Base-by-base conservation (phyloP, 768 basidiomycete genomes). In the Gloeopeniophorella convolvens region DNA sequence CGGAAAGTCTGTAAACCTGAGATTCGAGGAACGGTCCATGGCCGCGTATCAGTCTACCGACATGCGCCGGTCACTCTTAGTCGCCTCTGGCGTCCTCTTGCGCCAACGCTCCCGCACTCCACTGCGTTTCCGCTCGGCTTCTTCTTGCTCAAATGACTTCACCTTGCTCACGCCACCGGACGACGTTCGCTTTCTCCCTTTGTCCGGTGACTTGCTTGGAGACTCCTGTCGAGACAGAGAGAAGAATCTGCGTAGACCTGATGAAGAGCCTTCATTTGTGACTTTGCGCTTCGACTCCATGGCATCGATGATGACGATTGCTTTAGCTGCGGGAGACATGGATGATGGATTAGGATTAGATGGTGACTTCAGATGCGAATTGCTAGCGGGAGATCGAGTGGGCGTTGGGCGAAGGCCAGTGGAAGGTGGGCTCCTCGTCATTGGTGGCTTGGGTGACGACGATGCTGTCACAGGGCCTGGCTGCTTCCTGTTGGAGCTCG, bases 291-390 rank as follows among this genome's bases (percentile, higher is more conserved):
- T 77, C 28, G 72, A 70, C 21, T 79, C 76, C 48, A 80, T 66
- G 5, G 77, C 74, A 44, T 83, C 82, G 36, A 83, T 67, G 50
- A 80, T 72, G 5, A 75, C 80, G 45, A 84, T 78, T 7, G 80
- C 75, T 60, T 82, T 85, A 27, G 79, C 78, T n/a, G 76, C 66
- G 16, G 77, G 61, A 5, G 78, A 70, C 63, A 70, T 68, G 28
- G 66, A 65, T 18, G 63, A 60, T 80, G 35, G 79, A 75, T 24
- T 76, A 65, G 20, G 75, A 62, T 8, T 77, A 68, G 63, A 69
- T 67, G 30, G 64, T 10, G 10, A 26, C 50, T 43, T 53, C 56
- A 40, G 54, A 47, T 45, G 60, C 39, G 46, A 39, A 15, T 26
- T 51, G 42, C 46, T 45, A 20, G 39, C 51, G 44, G 37, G 45